These are phyloP conservation scores for Erodium moschatum DNA, from an alignment of 441 rosid species.

Conservation along the genomic window DNA sequence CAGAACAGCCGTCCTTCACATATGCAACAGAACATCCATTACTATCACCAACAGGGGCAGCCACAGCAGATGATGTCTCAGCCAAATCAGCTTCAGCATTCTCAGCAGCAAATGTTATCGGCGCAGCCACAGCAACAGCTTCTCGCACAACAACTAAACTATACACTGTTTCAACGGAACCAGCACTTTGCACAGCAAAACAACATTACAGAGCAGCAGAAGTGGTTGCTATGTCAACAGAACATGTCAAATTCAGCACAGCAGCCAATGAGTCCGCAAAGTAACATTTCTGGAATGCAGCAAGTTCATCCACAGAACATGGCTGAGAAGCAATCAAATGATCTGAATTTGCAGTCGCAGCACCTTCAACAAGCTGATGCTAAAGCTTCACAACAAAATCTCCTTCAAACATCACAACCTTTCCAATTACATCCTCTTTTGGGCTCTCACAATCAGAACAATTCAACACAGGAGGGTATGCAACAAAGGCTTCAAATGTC, in stretches of 20 bases:
- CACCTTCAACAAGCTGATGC: neutral
- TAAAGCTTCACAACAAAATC: constrained; percentile 4
- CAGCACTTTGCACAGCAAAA: neutral
- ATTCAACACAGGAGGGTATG: neutral
- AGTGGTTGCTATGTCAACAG: neutral
- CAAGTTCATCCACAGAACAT: neutral
- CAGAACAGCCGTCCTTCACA: neutral
- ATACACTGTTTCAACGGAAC: neutral
- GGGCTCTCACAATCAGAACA: neutral
- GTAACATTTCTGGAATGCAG: neutral
- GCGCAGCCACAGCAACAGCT: constrained; percentile 5
- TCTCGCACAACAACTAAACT: neutral
- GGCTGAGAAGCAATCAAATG: neutral
- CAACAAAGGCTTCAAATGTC: constrained; percentile 2
- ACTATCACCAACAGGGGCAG: neutral
- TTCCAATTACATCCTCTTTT: neutral
- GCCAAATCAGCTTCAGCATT: constrained; percentile 1
- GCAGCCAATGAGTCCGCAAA: neutral
- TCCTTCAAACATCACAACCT: neutral
- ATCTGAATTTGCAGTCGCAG: neutral
- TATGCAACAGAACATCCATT: neutral
- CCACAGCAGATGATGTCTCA: neutral
- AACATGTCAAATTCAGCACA: constrained; percentile 1
- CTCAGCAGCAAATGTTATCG: neutral
- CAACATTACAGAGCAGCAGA: constrained; percentile 5